phyloP scores from a whole-genome alignment of 352 stramenopile species.

The Pythium apleroticum region DNA sequence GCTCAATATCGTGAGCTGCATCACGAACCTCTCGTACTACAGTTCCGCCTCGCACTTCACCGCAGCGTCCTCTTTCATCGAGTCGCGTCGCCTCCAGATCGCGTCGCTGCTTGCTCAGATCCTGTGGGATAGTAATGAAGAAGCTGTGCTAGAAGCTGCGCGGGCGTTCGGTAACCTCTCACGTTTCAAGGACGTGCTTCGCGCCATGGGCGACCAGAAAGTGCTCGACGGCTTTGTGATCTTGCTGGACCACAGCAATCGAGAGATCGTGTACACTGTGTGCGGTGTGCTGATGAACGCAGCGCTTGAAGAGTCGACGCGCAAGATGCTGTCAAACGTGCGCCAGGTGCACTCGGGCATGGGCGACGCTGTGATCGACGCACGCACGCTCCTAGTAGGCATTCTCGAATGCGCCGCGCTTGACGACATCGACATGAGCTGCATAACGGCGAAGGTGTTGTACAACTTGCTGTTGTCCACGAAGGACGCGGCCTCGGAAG shows the following conservation, averaged over 20 bases:
- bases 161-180: constrained; percentile 87
- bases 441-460: constrained; percentile 79
- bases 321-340: constrained; percentile 34
- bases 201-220: constrained; percentile 47
- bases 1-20: constrained; percentile 85
- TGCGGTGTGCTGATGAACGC: constrained; percentile 87
- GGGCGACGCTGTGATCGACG: constrained; percentile 32
- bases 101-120: constrained; percentile 42
- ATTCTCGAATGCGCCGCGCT: constrained; percentile 57
- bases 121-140: constrained; percentile 71
- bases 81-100: constrained; percentile 44
- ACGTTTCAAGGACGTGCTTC: constrained; percentile 68
- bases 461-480: constrained; percentile 75
- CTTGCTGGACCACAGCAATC: constrained; percentile 73
- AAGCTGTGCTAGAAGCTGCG: constrained; percentile 79
- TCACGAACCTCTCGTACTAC: constrained; percentile 90
- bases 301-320: constrained; percentile 49
- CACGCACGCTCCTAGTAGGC: constrained; percentile 40
- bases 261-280: constrained; percentile 78
- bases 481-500: neutral
- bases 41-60: constrained; percentile 13
- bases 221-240: constrained; percentile 71
- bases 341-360: constrained; percentile 17
- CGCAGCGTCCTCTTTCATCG: constrained; percentile 36
- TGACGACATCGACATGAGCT: constrained; percentile 70